Percentiles rank a stretch among this genome's conserved stretches.
These are phyloP conservation scores for Nakazawaea siamensis DNA, from an alignment of 805 yeast genomes.

Conservation along the genomic window DNA sequence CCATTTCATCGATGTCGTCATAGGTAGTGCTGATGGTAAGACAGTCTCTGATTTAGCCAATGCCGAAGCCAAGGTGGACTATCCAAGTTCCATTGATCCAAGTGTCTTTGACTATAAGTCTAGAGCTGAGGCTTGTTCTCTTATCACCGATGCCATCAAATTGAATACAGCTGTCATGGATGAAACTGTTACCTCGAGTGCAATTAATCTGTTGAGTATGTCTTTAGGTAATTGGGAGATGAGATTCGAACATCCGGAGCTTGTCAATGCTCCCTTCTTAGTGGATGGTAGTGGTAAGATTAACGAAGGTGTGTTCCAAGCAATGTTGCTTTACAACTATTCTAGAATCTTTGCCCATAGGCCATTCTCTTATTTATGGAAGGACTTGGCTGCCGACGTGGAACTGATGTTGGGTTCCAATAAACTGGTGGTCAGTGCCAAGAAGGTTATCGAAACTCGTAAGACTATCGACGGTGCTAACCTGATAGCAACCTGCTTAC, in stretches of 20 bases:
- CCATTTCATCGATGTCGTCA: slow-evolving; percentile 41
- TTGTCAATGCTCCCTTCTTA: slow-evolving; percentile 32
- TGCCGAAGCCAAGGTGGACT: slow-evolving; percentile 25
- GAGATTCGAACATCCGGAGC: slow-evolving; percentile 33
- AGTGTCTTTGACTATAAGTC: slow-evolving; percentile 36
- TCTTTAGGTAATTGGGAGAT: slow-evolving; percentile 44
- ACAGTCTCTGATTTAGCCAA: slow-evolving; percentile 31
- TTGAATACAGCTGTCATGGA: slow-evolving; percentile 37
- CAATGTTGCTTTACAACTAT: slow-evolving; percentile 37
- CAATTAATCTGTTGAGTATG: slow-evolving; percentile 31
- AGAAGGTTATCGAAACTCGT: slow-evolving; percentile 42
- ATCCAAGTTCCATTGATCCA: slow-evolving; percentile 28
- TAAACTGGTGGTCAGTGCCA: slow-evolving; percentile 28
- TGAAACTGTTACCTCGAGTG: slow-evolving; percentile 26
- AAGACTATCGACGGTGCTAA: slow-evolving; percentile 49
- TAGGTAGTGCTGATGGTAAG: slow-evolving; percentile 47
- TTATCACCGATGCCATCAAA: slow-evolving; percentile 42
- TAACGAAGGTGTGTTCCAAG: slow-evolving; percentile 47
- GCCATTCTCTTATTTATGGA: slow-evolving; percentile 46
- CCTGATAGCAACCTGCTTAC: slow-evolving; percentile 33
- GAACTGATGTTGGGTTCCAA: slow-evolving; percentile 23
- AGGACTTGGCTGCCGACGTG: slow-evolving; percentile 22
- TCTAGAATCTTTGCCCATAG: slow-evolving; percentile 49
- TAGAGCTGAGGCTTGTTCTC: slow-evolving; percentile 35
- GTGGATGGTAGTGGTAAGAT: slow-evolving; percentile 34